These are phyloP conservation scores for Medicago ruthenica DNA, from an alignment of 306 rosid genomes.

Conservation along the genomic window DNA sequence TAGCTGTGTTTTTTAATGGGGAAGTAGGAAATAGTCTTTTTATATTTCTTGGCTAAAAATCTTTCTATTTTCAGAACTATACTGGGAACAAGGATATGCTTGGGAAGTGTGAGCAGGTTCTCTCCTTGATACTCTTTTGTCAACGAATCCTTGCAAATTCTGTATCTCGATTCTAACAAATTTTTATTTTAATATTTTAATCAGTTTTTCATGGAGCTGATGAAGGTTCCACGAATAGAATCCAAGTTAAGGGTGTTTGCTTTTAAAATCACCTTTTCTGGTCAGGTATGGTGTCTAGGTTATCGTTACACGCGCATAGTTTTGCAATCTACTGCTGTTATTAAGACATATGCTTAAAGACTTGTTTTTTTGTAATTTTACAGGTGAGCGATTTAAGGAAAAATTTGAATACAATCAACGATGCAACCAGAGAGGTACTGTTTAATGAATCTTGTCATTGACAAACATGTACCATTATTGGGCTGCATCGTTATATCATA, in stretches of 20 bases:
- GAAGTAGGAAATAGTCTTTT: conserved; percentile 22
- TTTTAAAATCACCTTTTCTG: conserved; percentile 84
- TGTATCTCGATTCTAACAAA: conserved; percentile 40
- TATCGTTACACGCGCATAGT: conserved; percentile 15
- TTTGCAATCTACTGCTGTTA: conserved; percentile 38
- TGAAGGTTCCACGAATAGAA: conserved; percentile 98
- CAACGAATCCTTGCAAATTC: conserved; percentile 21
- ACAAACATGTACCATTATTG: conserved; percentile 30
- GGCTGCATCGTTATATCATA: conserved; percentile 30
- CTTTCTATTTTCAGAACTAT: conserved; percentile 65
- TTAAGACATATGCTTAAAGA: conserved; percentile 27
- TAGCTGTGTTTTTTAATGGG: conserved; percentile 37
- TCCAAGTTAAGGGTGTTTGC: conserved; percentile 96
- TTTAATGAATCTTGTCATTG: conserved; percentile 38
- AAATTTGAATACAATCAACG: conserved; percentile 78
- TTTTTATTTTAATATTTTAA: conserved; percentile 27
- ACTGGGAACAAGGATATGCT: conserved; percentile 88
- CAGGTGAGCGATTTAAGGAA: conserved; percentile 81
- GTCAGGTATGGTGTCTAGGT: conserved; percentile 67
- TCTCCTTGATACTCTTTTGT: conserved; percentile 39
- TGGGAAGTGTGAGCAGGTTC: conserved; percentile 98
- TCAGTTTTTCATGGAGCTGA: conserved; percentile 92
- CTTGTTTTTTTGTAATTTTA: conserved; percentile 45
- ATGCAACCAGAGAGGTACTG: conserved; percentile 86
- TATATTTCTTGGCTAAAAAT: conserved; percentile 36